A percentile compares a stretch with the other conserved stretches of the same genome.
phyloP scores from a whole-genome alignment of 164 flowering plant species.

The Taxillus chinensis region DNA sequence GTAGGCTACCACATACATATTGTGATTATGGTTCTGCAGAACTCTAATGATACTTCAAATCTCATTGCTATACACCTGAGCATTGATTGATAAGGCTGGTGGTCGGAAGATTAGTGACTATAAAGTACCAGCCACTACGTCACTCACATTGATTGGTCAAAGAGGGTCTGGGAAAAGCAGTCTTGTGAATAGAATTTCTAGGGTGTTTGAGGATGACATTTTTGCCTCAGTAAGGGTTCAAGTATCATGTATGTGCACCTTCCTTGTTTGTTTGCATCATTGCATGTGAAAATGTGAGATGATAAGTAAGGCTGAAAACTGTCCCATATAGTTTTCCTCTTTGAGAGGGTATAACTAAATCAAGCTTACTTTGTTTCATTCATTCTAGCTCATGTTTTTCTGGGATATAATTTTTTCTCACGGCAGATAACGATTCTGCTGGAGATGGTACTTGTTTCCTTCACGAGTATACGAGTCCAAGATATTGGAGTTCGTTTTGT shows the following conservation, averaged over 20 bases:
- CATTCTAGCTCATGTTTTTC: too few relatives aligned
- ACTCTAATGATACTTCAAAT: neutral
- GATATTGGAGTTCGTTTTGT: conserved; percentile 54
- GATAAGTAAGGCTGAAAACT: neutral
- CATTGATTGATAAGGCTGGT: conserved; percentile 44
- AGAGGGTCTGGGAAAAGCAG: conserved; percentile 83
- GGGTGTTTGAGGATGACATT: conserved; percentile 45
- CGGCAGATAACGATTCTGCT: conserved; percentile 38
- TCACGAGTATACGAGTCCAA: conserved; percentile 60
- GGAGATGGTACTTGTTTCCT: conserved; percentile 68
- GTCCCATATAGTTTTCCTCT: neutral
- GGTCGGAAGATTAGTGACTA: conserved; percentile 27
- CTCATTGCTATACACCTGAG: conserved; percentile 55
- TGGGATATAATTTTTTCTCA: conserved; percentile 1
- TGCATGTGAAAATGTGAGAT: too few relatives aligned
- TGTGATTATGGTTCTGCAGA: neutral
- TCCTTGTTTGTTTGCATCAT: neutral
- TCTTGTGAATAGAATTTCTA: conserved; percentile 63
- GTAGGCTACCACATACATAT: too few relatives aligned
- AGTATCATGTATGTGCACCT: conserved; percentile 44
- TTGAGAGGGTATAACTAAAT: neutral
- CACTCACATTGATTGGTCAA: conserved; percentile 62
- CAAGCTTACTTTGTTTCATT: too few relatives aligned
- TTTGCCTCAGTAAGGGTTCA: conserved; percentile 61
- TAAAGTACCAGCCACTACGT: conserved; percentile 45